Percentiles rank a stretch among this genome's conserved stretches.
Conservation (phyloP, 164 flowering plant genomes). For the Liquidambar formosana region DNA sequence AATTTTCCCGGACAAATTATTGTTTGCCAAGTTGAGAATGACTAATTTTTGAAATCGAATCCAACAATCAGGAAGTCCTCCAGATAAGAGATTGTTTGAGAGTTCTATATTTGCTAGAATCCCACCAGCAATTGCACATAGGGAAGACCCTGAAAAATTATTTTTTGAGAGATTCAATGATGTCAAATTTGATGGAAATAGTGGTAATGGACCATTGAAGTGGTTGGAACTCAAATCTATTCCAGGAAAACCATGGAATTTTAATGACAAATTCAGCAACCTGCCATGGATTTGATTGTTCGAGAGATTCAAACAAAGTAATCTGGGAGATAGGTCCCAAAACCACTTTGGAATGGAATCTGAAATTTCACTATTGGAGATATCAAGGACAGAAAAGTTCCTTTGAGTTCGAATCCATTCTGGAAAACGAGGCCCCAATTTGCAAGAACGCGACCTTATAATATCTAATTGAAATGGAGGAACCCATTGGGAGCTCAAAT, state of each 20-base stretch:
- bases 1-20: conserved; percentile 17
- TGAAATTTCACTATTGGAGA: conserved; percentile 18
- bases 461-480: conserved; percentile 24
- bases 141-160: conserved; percentile 8
- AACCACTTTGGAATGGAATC: conserved; percentile 25
- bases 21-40: conserved; percentile 13
- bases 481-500: conserved; percentile 16
- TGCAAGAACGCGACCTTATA: conserved; percentile 7
- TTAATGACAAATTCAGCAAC: conserved; percentile 11
- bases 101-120: conserved; percentile 14
- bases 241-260: neutral
- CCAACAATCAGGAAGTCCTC: conserved; percentile 18
- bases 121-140: neutral
- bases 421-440: conserved; percentile 23
- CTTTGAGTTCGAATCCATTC: conserved; percentile 28
- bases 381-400: neutral
- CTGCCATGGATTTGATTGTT: conserved; percentile 15
- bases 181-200: neutral
- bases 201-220: conserved; percentile 26
- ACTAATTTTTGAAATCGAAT: neutral
- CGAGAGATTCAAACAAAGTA: conserved; percentile 13
- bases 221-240: conserved; percentile 23
- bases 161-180: conserved; percentile 21
- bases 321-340: conserved; percentile 7
- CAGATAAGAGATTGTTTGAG: conserved; percentile 18